These are phyloP conservation scores for Mycosphaerella sp. DNA, from an alignment of 2,329 filamentous ascomycete species.

Conservation along the genomic window DNA sequence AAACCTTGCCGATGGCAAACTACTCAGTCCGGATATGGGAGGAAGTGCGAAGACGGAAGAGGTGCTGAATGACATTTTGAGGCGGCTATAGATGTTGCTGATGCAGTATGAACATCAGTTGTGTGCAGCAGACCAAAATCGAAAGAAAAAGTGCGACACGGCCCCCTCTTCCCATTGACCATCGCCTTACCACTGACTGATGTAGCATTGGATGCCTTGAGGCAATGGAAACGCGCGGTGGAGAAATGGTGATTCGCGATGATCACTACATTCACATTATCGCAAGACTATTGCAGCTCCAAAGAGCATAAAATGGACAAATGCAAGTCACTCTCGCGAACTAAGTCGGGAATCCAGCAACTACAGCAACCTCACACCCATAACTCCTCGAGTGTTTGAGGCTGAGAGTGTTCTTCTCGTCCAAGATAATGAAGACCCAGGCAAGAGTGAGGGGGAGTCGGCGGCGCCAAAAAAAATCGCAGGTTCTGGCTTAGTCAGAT, in stretches of 20 bases:
- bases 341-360: neutral
- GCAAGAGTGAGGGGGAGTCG: slow-evolving; percentile 34
- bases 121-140: neutral
- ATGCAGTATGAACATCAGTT: neutral
- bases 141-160: neutral
- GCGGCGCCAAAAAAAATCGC: slow-evolving; percentile 37
- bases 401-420: slow-evolving; percentile 38
- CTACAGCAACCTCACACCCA: slow-evolving; percentile 22
- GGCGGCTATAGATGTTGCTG: slow-evolving; percentile 56
- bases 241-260: too few relatives aligned
- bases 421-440: slow-evolving; percentile 38
- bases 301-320: too few relatives aligned
- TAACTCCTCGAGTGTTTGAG: slow-evolving; percentile 34
- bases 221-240: too few relatives aligned
- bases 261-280: too few relatives aligned
- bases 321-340: too few relatives aligned
- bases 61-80: slow-evolving; percentile 80
- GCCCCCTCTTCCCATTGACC: too few relatives aligned
- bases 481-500: slow-evolving; percentile 21
- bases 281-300: too few relatives aligned
- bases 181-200: too few relatives aligned
- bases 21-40: slow-evolving; percentile 83
- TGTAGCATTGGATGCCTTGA: too few relatives aligned
- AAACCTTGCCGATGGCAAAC: slow-evolving; percentile 74
- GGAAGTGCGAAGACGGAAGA: slow-evolving; percentile 79